Base-by-base conservation (phyloP, 1,284 basidiomycete genomes). In the Trichosporon coremiiforme region DNA sequence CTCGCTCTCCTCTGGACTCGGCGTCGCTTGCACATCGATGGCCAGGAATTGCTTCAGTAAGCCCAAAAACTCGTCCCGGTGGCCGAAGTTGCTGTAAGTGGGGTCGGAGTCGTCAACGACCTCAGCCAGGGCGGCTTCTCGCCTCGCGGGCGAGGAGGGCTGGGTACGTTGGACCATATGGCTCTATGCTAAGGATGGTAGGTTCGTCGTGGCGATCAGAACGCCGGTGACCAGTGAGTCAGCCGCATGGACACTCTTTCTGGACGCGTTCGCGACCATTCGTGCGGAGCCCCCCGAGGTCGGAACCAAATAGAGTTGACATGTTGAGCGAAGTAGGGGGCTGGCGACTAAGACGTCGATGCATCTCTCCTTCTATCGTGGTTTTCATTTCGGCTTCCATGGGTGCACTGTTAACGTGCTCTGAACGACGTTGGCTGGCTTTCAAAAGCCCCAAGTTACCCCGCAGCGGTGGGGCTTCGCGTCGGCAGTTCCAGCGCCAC, bases 21-120 rank as follows among this genome's bases (percentile, higher is more conserved):
- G 86, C 62, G 87, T 83, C 5, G 29, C n/a, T 4, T 35, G 25
- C 33, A 89, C 73, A 74, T 90, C 86, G 13, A 87, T 69, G 2
- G 83, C 78, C 2, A 93, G 85, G 12, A 92, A 84, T 1, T 78
- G 75, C 22, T 83, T 79, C 70, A 93, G 89, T 12, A 86, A 75
- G 17, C 84, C 81, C 8, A 86, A 68, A 72, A 93, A 89, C 71
- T 91, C 88, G 50, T 85, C 86, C 0, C 78, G 75, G 64, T 83
- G 83, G 9, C 76, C 77, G 70, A 84, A 84, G 66, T 84, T 82
- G 25, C 81, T 81, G 66, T 78, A 83, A 2, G 80, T 83, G 36
- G 81, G 80, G 66, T 84, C 82, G 12, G 76, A 62, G 22, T 82
- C 80, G 64, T 81, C 80, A 12, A 36, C 31, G n/a, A 65, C 33